Percentiles rank a stretch among this genome's conserved stretches.
phyloP scores from a whole-genome alignment of 2,329 filamentous ascomycete species.

The Metarhizium rileyi region DNA sequence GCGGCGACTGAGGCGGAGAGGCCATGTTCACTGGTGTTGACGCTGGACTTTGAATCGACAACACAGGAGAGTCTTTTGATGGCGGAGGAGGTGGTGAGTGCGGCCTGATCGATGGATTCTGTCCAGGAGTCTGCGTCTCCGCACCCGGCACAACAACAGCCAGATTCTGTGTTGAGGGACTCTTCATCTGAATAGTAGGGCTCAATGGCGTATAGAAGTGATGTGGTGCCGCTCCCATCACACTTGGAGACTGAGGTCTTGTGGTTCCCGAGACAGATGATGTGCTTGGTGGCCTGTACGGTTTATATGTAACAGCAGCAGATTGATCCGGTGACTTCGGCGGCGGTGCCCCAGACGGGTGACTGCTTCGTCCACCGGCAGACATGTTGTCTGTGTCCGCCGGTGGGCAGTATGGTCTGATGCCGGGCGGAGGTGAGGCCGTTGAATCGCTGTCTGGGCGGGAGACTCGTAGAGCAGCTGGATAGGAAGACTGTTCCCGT shows the following conservation, averaged over 20 bases:
- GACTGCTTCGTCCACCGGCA: background rate
- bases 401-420: slow-evolving; percentile 21
- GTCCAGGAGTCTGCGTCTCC: background rate
- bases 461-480: slow-evolving; percentile 8
- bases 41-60: background rate
- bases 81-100: background rate
- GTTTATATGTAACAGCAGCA: slow-evolving; percentile 15
- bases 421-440: slow-evolving; percentile 13
- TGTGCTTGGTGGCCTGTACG: slow-evolving; percentile 18
- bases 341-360: background rate
- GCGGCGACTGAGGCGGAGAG: background rate
- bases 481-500: background rate
- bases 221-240: slow-evolving; percentile 10
- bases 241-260: background rate
- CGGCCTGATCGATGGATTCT: background rate
- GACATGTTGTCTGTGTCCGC: background rate
- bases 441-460: background rate
- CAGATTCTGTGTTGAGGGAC: background rate
- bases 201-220: slow-evolving; percentile 11
- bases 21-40: background rate
- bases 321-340: background rate
- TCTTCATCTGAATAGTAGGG: background rate
- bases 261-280: background rate
- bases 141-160: background rate
- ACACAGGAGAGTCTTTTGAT: background rate